These are phyloP conservation scores for Hypseocharis bilobata DNA, from an alignment of 441 rosid species.

Conservation along the genomic window DNA sequence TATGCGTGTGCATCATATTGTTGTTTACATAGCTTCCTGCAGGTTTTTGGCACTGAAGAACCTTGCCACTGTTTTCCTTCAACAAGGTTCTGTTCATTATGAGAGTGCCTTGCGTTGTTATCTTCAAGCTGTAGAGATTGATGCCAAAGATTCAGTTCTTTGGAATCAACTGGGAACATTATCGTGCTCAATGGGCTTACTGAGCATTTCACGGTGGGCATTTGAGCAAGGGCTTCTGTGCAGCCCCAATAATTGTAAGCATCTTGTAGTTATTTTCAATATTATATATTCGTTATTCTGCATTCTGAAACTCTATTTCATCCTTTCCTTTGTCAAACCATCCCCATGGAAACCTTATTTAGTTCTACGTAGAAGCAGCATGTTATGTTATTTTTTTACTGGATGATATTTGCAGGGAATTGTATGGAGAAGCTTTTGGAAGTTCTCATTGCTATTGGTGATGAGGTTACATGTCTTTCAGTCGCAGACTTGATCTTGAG, in stretches of 20 bases:
- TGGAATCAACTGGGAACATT: conserved; percentile 98
- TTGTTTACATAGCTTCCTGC: conserved; percentile 19
- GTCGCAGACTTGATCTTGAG: conserved; percentile 87
- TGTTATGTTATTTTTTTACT: conserved; percentile 1
- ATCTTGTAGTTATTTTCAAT: conserved; percentile 10
- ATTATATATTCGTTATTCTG: neutral
- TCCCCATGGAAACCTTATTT: conserved; percentile 1
- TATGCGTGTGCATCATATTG: neutral
- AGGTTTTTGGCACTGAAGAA: conserved; percentile 94
- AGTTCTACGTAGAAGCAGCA: conserved; percentile 2
- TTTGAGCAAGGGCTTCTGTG: conserved; percentile 98
- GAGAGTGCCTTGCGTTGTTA: conserved; percentile 86
- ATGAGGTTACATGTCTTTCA: conserved; percentile 94
- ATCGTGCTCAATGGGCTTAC: conserved; percentile 85
- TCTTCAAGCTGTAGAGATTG: conserved; percentile 97
- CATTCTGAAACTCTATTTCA: neutral
- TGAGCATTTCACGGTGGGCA: conserved; percentile 96
- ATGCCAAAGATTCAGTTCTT: conserved; percentile 87
- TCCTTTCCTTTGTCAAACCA: neutral
- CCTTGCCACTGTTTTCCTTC: conserved; percentile 83
- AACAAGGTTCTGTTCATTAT: conserved; percentile 72
- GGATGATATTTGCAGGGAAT: conserved; percentile 57
- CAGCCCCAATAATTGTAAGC: conserved; percentile 95
- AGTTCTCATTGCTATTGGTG: conserved; percentile 96
- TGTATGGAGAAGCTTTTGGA: conserved; percentile 99